phyloP scores from a whole-genome alignment of 2,329 filamentous ascomycete species.

The Onygenales sp. region DNA sequence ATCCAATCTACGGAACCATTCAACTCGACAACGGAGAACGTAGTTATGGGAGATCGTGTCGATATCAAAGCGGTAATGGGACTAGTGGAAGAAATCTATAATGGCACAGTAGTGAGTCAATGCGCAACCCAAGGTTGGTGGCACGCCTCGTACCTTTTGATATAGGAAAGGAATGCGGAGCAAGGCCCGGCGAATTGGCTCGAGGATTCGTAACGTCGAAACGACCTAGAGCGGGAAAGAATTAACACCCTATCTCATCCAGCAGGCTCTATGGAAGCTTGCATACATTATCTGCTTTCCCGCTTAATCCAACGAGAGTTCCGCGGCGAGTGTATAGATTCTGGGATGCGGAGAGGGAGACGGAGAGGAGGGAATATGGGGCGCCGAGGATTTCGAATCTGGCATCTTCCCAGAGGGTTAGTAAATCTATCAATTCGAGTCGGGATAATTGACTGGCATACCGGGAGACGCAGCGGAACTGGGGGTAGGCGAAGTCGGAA shows the following conservation, averaged over 20 bases:
- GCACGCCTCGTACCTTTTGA: conserved; percentile 46
- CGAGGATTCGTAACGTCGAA: conserved; percentile 79
- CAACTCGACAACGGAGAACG: conserved; percentile 77
- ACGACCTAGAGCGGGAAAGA: conserved; percentile 50
- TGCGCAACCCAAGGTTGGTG: background rate
- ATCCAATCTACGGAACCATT: conserved; percentile 96
- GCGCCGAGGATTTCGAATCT: conserved; percentile 88
- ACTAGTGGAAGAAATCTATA: conserved; percentile 69
- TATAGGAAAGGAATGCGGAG: conserved; percentile 92
- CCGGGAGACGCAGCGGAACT: conserved; percentile 33
- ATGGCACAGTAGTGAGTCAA: conserved; percentile 8
- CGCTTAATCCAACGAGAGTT: conserved; percentile 79
- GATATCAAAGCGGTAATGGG: conserved; percentile 83
- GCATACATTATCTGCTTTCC: conserved; percentile 76
- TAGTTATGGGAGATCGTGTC: conserved; percentile 75
- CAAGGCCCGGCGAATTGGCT: conserved; percentile 68
- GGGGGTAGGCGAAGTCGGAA: conserved; percentile 28
- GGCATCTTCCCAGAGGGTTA: conserved; percentile 56
- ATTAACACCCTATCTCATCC: background rate
- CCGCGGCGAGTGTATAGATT: conserved; percentile 86
- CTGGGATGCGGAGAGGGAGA: conserved; percentile 86
- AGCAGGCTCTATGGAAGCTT: background rate
- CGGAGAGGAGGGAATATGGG: conserved; percentile 87
- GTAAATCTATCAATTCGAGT: background rate
- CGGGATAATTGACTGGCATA: conserved; percentile 13